Evolutionary conservation across 2,329 filamentous ascomycete species (phyloP), one percentile per base, ranked within the genome.

Genomic region (Dendrostoma leiphaemia): DNA sequence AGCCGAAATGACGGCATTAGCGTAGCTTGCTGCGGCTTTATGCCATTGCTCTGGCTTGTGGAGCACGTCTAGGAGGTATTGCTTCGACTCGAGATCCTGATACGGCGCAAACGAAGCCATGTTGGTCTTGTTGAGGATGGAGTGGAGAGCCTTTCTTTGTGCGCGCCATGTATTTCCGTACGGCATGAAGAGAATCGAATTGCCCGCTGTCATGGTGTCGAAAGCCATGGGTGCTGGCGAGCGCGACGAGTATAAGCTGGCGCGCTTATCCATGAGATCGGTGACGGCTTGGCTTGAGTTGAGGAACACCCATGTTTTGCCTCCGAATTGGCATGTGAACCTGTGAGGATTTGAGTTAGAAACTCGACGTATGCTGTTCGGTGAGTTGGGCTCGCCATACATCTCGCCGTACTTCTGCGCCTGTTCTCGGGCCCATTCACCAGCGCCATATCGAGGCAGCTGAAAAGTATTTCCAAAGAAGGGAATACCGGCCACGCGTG

Each of bases 181-280:
- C 24, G 53, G 53, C 48, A 49, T 49, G 31, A 55, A 40, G 17
- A 55, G 48, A 17, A 51, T 28, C 34, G 37, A 41, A 32, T 37
- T 3, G 9, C 46, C 41, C 38, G 37, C 41, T 17, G 49, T 28
- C 8, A 37, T 34, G 32, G 48, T 24, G 19, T 53, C 51, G 2
- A 41, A 41, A 9, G 48, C 47, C 6, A 69, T 59, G 21, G 71
- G 69, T 58, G 74, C 73, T 26, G 65, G 64, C 8, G 73, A 73
- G 9, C 73, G 63, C 55, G 71, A 68, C 28, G 64, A 67, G 56
- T 73, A 76, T 51, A 69, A 73, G 47, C 68, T 64, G 3, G 72
- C 71, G 15, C 70, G 67, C 45, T 69, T 70, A 54, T 71, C 69
- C 8, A 76, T 64, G 26, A 76, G 63, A 24, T 75, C 73, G 40